These are phyloP conservation scores for Leccinum arenicola DNA, from an alignment of 768 basidiomycete genomes.

Conservation along the genomic window DNA sequence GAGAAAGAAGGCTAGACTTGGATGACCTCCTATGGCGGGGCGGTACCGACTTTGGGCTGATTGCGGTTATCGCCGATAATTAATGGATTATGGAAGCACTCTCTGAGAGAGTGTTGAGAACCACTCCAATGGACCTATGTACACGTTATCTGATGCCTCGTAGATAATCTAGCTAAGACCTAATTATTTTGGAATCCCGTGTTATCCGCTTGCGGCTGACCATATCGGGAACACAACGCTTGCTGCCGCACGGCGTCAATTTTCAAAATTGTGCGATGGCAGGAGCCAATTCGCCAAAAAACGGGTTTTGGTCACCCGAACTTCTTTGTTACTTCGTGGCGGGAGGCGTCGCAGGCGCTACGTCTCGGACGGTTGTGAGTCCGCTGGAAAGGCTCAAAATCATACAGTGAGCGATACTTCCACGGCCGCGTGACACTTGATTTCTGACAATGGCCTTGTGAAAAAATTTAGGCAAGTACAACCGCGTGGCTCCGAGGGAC, in stretches of 20 bases:
- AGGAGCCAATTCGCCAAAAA: conserved; percentile 22
- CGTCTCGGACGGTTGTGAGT: conserved; percentile 88
- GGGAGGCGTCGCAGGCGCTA: conserved; percentile 54
- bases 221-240: conserved; percentile 1
- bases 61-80: not conserved
- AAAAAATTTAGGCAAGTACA: conserved; percentile 77
- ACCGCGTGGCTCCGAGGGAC: conserved; percentile 53
- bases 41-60: not conserved
- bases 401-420: conserved; percentile 68
- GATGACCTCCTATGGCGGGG: conserved; percentile 26
- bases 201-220: conserved; percentile 3
- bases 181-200: conserved; percentile 6
- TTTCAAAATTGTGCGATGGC: conserved; percentile 19
- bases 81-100: not conserved
- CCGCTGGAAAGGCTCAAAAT: conserved; percentile 94
- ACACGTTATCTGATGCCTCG: not conserved
- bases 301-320: conserved; percentile 31
- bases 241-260: conserved; percentile 4
- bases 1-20: conserved; percentile 62
- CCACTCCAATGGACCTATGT: not conserved
- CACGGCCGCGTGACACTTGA: not conserved
- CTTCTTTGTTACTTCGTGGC: conserved; percentile 51
- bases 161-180: not conserved
- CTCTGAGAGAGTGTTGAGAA: not conserved
- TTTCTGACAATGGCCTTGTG: conserved; percentile 1